phyloP scores from a whole-genome alignment of 805 yeast genomes.

The Starmerella tilneyi region DNA sequence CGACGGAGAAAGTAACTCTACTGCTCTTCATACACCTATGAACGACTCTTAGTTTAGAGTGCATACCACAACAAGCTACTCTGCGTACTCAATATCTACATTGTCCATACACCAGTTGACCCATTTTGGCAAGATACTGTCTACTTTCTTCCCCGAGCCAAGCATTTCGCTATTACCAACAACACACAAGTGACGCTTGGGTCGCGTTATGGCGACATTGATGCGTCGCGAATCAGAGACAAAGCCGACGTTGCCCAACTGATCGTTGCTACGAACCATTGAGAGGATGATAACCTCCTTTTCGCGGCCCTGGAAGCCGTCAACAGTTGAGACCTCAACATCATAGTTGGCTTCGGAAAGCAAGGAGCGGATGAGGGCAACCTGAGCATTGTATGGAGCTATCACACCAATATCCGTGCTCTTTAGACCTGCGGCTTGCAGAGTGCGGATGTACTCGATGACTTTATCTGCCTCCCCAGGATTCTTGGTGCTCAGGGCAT shows the following conservation, averaged over 20 bases:
- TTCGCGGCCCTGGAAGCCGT: constrained; percentile 95
- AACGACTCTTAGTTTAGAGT: too few relatives aligned
- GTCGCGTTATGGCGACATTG: constrained; percentile 89
- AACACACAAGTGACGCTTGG: constrained; percentile 72
- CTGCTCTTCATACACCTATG: too few relatives aligned
- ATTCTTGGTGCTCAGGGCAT: constrained; percentile 42
- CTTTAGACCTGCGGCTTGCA: constrained; percentile 45
- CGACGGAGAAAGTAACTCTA: too few relatives aligned
- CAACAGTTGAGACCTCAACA: constrained; percentile 80
- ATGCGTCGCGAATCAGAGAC: constrained; percentile 66
- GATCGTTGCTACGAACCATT: constrained; percentile 69
- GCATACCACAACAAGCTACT: too few relatives aligned
- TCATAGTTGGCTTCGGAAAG: constrained; percentile 26
- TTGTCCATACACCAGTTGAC: constrained; percentile 55
- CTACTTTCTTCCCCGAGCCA: constrained; percentile 27
- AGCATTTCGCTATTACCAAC: constrained; percentile 70
- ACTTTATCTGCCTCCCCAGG: constrained; percentile 65
- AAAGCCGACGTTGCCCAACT: constrained; percentile 59
- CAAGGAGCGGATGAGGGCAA: constrained; percentile 44
- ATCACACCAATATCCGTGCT: constrained; percentile 66
- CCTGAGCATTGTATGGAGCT: constrained; percentile 87
- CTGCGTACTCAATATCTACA: constrained; percentile 61
- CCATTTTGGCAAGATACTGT: constrained; percentile 44
- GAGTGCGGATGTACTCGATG: constrained; percentile 42
- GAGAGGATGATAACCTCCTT: constrained; percentile 76